Conservation (phyloP, 2,329 filamentous ascomycete genomes). For the Colletotrichum phormii region DNA sequence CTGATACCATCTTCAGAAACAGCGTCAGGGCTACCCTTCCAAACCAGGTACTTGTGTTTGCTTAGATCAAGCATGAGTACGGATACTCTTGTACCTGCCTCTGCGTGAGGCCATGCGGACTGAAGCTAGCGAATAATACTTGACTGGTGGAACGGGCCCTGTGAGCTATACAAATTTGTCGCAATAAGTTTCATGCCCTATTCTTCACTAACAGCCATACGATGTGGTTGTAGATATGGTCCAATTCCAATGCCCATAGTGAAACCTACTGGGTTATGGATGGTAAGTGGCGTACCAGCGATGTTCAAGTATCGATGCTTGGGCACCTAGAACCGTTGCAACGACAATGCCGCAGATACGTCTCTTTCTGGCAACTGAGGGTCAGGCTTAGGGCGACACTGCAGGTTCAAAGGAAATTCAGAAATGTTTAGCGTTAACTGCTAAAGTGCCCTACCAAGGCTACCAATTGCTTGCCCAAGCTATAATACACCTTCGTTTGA, state of each 20-base stretch:
- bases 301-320: neutral
- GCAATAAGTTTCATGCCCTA: neutral
- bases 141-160: no score
- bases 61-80: neutral
- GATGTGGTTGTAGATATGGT: neutral
- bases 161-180: neutral
- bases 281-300: no score
- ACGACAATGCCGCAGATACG: neutral
- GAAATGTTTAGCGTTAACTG: neutral
- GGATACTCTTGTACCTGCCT: neutral
- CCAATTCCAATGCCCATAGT: no score
- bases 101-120: neutral
- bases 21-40: no score
- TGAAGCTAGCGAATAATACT: no score
- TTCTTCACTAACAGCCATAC: neutral
- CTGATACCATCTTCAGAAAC: no score
- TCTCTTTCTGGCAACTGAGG: neutral
- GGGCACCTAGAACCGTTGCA: neutral
- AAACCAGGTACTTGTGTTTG: no score
- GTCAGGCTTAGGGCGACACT: no score
- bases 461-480: neutral
- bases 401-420: neutral
- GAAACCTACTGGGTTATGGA: no score
- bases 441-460: neutral
- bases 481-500: slow-evolving; percentile 1